Percentiles rank a stretch among this genome's conserved stretches.
These are phyloP conservation scores for Yamadazyma kitorensis DNA, from an alignment of 805 yeast species.

Conservation along the genomic window DNA sequence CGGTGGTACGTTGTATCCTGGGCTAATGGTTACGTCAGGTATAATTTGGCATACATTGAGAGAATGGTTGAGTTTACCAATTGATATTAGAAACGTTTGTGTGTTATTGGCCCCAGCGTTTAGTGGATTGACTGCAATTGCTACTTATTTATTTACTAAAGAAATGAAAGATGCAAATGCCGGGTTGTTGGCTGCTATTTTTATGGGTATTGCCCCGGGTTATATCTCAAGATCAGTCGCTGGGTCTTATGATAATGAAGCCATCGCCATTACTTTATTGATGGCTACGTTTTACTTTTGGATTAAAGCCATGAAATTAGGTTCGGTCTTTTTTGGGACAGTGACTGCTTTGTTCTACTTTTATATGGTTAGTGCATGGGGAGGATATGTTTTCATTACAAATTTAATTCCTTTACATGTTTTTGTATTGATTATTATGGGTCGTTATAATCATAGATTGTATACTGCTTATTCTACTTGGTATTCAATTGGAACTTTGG, in stretches of 20 bases:
- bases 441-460: conserved; percentile 78
- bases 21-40: conserved; percentile 97
- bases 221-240: conserved; percentile 98
- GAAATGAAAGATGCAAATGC: conserved; percentile 91
- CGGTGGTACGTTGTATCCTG: conserved; percentile 98
- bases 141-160: conserved; percentile 80
- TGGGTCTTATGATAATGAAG: conserved; percentile 98
- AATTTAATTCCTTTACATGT: conserved; percentile 95
- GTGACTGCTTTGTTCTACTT: conserved; percentile 86
- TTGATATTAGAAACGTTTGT: conserved; percentile 94
- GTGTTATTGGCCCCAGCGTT: conserved; percentile 96
- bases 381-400: conserved; percentile 98
- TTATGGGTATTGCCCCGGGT: conserved; percentile 98
- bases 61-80: conserved; percentile 65
- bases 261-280: conserved; percentile 92
- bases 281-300: conserved; percentile 95
- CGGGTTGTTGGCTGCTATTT: conserved; percentile 87
- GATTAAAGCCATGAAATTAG: conserved; percentile 91
- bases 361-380: conserved; percentile 99
- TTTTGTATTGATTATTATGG: conserved; percentile 87
- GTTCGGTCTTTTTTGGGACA: conserved; percentile 81
- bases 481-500: conserved; percentile 96
- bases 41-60: conserved; percentile 74
- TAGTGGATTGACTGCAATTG: conserved; percentile 86
- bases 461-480: conserved; percentile 94